Base-by-base conservation (phyloP, 768 basidiomycete species). In the Coprinopsis marcescibilis region DNA sequence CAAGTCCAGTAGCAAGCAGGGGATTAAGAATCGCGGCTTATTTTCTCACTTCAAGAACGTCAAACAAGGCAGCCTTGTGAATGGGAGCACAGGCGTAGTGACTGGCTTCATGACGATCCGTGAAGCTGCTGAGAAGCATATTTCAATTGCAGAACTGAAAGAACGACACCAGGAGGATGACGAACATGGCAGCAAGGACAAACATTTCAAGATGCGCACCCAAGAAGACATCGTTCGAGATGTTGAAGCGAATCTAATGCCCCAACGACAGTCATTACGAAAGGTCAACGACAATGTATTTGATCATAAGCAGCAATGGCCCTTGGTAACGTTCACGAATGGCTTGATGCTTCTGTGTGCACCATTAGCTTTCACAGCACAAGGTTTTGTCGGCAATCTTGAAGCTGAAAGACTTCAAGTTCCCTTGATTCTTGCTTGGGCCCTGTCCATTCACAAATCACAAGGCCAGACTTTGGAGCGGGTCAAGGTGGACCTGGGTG, bases 391-490 rank as follows among this genome's bases (percentile, higher is more conserved):
- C 38, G 85, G 81, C 1, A 68, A 68, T 15, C 58, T 72, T 33
- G 84, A 88, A 59, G 83, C 81, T 6, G 64, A 57, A 13, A 68
- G 85, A 43, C 59, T 70, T 8, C 85, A 86, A 66, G 80, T 83
- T 4, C 70, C 70, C 2, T 46, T 71, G 14, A 67, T 67, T 25
- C 55, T 91, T 14, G 81, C 90, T 0, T 93, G 89, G 89, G 89
- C 89, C 0, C 66, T 91, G 62, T 82, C 81, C 12, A 82, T 93
- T 33, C 91, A 94, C 65, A 93, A 93, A 58, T 84, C 83, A 2
- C 91, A 95, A 61, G 91, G 91, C 0, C 89, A 92, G 63, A 92
- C 89, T 0, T 66, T 95, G 35, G 72, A 80, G 36, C 71, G 85
- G 39, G 86, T 92, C 49, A 87, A 84, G 52, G 82, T 92, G 13